phyloP scores from a whole-genome alignment of 345 rosid genomes.

The Syzygium aromaticum region DNA sequence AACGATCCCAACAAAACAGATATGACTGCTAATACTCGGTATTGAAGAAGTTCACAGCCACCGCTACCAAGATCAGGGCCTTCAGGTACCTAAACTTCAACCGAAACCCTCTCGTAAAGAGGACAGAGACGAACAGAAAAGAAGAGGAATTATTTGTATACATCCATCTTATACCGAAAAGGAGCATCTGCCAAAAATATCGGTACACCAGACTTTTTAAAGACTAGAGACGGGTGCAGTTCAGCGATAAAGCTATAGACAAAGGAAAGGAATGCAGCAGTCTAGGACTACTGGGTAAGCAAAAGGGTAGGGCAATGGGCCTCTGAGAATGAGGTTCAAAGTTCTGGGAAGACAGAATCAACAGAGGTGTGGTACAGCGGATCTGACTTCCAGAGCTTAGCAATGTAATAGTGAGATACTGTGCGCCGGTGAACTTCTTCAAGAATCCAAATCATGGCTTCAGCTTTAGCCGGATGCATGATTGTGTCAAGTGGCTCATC shows the following conservation, averaged over 20 bases:
- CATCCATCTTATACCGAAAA: not conserved
- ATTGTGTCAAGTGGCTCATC: constrained; percentile 39
- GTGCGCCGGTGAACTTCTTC: constrained; percentile 73
- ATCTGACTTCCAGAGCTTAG: constrained; percentile 59
- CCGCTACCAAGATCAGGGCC: not conserved
- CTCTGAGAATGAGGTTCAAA: constrained; percentile 1
- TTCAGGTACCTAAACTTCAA: not conserved
- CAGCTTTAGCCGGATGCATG: constrained; percentile 79
- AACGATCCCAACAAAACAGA: not conserved
- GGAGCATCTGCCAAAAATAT: not conserved
- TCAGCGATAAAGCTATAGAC: not conserved
- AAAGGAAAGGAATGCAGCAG: not conserved
- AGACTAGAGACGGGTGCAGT: not conserved
- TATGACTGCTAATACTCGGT: not conserved
- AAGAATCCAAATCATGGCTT: constrained; percentile 75
- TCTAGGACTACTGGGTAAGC: not conserved
- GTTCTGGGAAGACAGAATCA: constrained; percentile 46
- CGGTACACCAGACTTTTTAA: not conserved
- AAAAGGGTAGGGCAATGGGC: not conserved
- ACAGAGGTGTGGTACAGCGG: constrained; percentile 44
- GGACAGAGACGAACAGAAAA: not conserved
- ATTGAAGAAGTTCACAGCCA: not conserved
- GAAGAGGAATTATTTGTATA: not conserved
- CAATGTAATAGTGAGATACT: constrained; percentile 49
- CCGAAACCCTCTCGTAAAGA: not conserved